phyloP scores from a whole-genome alignment of 2,329 filamentous ascomycete species.

The Thelonectria blattea region DNA sequence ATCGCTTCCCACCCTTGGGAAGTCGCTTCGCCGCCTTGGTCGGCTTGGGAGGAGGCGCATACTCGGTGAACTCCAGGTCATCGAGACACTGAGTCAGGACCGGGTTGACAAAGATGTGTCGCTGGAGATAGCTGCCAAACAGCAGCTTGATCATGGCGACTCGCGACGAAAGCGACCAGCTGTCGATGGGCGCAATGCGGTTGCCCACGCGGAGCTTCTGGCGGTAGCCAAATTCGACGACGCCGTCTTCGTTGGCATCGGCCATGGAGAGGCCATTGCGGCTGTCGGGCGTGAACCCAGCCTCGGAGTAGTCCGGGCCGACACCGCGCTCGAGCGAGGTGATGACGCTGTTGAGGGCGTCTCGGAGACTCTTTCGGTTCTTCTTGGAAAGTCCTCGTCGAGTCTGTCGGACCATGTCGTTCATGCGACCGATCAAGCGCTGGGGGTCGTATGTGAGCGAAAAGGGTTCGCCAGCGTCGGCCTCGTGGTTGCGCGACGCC shows the following conservation, averaged over 20 bases:
- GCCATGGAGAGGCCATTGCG: slow-evolving; percentile 52
- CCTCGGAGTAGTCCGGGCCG: slow-evolving; percentile 61
- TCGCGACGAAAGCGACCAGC: slow-evolving; percentile 57
- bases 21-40: background rate
- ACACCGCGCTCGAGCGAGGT: slow-evolving; percentile 61
- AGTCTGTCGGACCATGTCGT: slow-evolving; percentile 53
- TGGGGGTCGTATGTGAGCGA: slow-evolving; percentile 59
- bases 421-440: slow-evolving; percentile 54
- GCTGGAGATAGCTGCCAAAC: slow-evolving; percentile 53
- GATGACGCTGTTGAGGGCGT: slow-evolving; percentile 57
- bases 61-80: slow-evolving; percentile 43
- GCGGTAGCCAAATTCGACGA: slow-evolving; percentile 59
- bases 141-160: slow-evolving; percentile 56
- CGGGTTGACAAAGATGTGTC: slow-evolving; percentile 47
- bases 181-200: slow-evolving; percentile 53
- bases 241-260: slow-evolving; percentile 50
- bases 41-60: background rate
- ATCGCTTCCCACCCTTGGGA: slow-evolving; percentile 13
- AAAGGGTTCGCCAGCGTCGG: slow-evolving; percentile 55
- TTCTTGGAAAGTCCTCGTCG: slow-evolving; percentile 58
- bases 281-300: slow-evolving; percentile 46
- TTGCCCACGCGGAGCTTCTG: slow-evolving; percentile 57
- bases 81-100: slow-evolving; percentile 47
- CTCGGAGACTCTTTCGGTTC: slow-evolving; percentile 54
- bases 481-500: slow-evolving; percentile 60